These are phyloP conservation scores for Coniochaeta sp. DNA, from an alignment of 2,329 filamentous ascomycete species.

Conservation along the genomic window DNA sequence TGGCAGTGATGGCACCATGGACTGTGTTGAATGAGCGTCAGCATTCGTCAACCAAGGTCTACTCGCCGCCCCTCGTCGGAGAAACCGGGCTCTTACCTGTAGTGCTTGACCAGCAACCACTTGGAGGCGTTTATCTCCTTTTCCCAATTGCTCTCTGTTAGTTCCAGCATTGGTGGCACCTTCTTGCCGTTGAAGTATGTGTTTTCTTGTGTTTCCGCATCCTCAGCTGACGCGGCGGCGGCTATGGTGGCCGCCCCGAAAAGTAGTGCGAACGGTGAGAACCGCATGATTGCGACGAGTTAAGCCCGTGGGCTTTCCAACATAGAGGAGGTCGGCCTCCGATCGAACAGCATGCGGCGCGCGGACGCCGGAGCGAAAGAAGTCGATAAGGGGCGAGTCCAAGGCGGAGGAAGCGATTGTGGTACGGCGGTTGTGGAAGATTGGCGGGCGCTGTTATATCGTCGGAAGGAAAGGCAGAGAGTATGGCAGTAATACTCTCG, in stretches of 20 bases:
- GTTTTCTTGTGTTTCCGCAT: conserved; percentile 26
- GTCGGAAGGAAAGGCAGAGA: background rate
- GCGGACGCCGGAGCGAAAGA: background rate
- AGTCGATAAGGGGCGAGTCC: background rate
- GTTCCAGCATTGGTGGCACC: conserved; percentile 58
- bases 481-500: background rate
- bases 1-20: conserved; percentile 67
- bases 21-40: conserved; percentile 28
- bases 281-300: conserved; percentile 30
- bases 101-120: conserved; percentile 55
- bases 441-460: background rate
- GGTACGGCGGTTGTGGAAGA: background rate
- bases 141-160: conserved; percentile 52
- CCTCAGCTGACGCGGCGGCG: conserved; percentile 29
- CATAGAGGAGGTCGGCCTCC: background rate
- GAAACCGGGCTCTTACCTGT: conserved; percentile 44
- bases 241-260: conserved; percentile 37
- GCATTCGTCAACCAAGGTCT: background rate
- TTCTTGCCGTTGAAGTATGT: conserved; percentile 61
- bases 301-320: background rate
- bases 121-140: conserved; percentile 46
- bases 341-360: background rate
- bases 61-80: background rate
- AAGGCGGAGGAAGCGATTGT: background rate
- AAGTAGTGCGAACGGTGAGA: conserved; percentile 36